Evolutionary conservation across 768 basidiomycete species (phyloP).

Genomic region (Mycena crocata): DNA sequence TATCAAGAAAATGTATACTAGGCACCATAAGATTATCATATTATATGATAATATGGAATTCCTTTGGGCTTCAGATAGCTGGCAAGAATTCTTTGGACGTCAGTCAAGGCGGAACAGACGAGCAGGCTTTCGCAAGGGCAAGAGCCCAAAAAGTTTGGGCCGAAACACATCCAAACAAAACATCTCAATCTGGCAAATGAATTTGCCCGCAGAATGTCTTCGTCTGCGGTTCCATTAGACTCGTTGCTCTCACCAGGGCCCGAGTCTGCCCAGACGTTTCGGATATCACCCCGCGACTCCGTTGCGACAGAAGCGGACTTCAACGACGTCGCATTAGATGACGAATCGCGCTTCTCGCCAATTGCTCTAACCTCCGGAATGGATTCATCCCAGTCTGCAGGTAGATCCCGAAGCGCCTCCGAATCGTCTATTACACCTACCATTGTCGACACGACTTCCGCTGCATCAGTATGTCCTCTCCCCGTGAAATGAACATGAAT

Average conservation of each 20-base stretch:
- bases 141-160: too few relatives aligned
- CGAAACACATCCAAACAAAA: too few relatives aligned
- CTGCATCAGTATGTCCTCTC: slow-evolving; percentile 7
- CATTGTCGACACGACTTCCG: slow-evolving; percentile 42
- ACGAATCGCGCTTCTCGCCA: slow-evolving; percentile 54
- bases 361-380: slow-evolving; percentile 46
- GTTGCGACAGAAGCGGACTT: slow-evolving; percentile 67
- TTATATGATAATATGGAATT: background rate
- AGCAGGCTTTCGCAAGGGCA: too few relatives aligned
- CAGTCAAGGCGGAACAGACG: too few relatives aligned
- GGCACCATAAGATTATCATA: background rate
- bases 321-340: slow-evolving; percentile 71
- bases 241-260: slow-evolving; percentile 26
- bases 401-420: slow-evolving; percentile 43
- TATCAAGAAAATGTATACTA: slow-evolving; percentile 23
- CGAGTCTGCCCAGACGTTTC: slow-evolving; percentile 17
- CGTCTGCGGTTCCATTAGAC: slow-evolving; percentile 19
- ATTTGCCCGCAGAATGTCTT: slow-evolving; percentile 16
- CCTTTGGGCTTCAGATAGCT: background rate
- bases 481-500: slow-evolving; percentile 15
- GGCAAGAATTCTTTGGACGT: too few relatives aligned
- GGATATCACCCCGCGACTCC: slow-evolving; percentile 15
- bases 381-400: slow-evolving; percentile 13
- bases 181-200: background rate
- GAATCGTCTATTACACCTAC: slow-evolving; percentile 55